Base-by-base conservation (phyloP, 2,329 filamentous ascomycete genomes). In the Aspergillus thermomutatus region DNA sequence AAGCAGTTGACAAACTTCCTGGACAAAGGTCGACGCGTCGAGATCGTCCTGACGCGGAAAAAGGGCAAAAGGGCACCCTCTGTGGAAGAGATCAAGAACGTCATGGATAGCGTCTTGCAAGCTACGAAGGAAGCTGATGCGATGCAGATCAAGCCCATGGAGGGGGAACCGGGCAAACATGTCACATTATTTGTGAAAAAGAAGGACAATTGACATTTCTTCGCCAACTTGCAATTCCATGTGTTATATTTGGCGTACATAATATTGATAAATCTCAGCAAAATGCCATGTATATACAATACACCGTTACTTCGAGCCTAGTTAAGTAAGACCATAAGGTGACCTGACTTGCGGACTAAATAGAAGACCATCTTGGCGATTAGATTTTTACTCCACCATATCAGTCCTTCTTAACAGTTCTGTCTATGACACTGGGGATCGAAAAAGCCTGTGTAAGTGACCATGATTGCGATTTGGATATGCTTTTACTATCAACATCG, bases 1-100 rank as follows among this genome's bases (percentile, higher is more conserved):
- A 83, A 83, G 67, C 84, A 86, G 75, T 72, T 93, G 66, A 75
- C 75, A 59, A 80, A 77, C 53, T 96, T 96, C 69, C 69, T 97
- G 69, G 77, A 72, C 8, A 90, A 91, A 72, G 92, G 92, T 1
- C 82, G 83, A 70, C 86, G 82, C 69, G 91, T 97, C 21, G 88
- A 94, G 70, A 69, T 97, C 10, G 66, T 88, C 53, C 66, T 97
- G 50, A 84, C 85, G 56, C 83, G 83, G 71, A 92, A 87, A 80
- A 83, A 81, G 65, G 80, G 81, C 57, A 85, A 84, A 65, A 79
- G 82, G 60, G 79, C 79, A 56, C 85, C 89, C 0, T 85, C 79
- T 0, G 66, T 67, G 40, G 83, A 86, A 25, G 87, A 92, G 73
- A 85, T 84, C 21, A 71, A 82, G 58, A 80, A 73, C 25, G 71